A percentile compares a stretch with the other conserved stretches of the same genome.
These are phyloP conservation scores for Rhizopogon vesiculosus DNA, from an alignment of 768 basidiomycete species.

Conservation along the genomic window DNA sequence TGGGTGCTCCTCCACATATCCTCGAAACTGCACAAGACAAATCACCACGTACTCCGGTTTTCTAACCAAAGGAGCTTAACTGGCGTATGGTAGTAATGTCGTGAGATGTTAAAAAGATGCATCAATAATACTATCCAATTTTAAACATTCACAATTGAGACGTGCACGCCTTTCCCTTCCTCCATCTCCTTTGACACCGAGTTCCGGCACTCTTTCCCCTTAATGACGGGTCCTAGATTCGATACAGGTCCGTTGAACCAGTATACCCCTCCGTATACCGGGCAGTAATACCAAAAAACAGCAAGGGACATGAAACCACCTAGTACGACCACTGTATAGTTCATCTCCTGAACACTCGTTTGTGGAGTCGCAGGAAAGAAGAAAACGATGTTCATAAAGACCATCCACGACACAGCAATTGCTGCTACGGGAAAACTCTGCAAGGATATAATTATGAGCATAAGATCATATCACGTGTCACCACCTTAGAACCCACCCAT, in stretches of 20 bases:
- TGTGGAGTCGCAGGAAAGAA: constrained; percentile 27
- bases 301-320: constrained; percentile 28
- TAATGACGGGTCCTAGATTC: neutral
- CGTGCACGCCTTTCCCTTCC: neutral
- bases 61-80: too few species aligned
- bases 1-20: too few species aligned
- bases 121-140: neutral
- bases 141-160: neutral
- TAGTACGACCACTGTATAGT: constrained; percentile 33
- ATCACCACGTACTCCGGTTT: too few species aligned
- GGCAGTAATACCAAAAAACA: constrained; percentile 14
- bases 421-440: constrained; percentile 27
- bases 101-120: too few species aligned
- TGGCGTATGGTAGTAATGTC: too few species aligned
- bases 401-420: constrained; percentile 32
- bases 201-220: neutral
- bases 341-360: constrained; percentile 29
- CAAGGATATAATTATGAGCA: neutral
- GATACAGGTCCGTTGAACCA: constrained; percentile 27
- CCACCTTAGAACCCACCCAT: neutral
- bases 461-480: too few species aligned
- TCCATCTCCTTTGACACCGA: neutral
- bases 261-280: constrained; percentile 20
- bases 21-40: too few species aligned
- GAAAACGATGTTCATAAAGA: constrained; percentile 28